Conservation (phyloP, 306 rosid genomes). For the Luffa acutangula region DNA sequence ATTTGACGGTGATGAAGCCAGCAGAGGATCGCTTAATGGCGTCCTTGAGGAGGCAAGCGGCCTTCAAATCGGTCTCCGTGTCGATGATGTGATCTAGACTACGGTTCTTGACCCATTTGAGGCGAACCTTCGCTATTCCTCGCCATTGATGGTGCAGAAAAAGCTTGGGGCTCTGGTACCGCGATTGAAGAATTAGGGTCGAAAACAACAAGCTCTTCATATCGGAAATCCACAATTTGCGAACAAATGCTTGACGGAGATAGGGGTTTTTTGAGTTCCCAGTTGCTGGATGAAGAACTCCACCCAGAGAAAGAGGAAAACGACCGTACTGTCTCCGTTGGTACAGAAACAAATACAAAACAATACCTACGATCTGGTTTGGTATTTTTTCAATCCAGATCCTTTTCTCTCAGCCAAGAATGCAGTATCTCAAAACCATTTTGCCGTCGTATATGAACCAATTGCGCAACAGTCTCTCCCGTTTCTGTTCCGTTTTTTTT, state of each 20-base stretch:
- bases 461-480: no score
- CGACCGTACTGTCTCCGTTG: no score
- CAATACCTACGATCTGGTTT: no score
- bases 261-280: background rate
- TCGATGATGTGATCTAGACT: slow-evolving; percentile 78
- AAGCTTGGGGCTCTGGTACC: slow-evolving; percentile 12
- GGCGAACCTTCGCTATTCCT: slow-evolving; percentile 63
- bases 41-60: slow-evolving; percentile 77
- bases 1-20: slow-evolving; percentile 56
- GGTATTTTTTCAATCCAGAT: no score
- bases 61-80: slow-evolving; percentile 78
- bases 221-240: background rate
- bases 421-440: no score
- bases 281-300: background rate
- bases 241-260: background rate
- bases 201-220: slow-evolving; percentile 10
- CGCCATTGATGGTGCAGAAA: slow-evolving; percentile 42
- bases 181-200: background rate
- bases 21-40: slow-evolving; percentile 79
- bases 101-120: slow-evolving; percentile 82
- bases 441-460: no score
- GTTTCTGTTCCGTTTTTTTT: no score
- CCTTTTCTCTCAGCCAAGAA: no score
- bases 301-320: background rate
- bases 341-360: no score